Conservation (phyloP, 148 eudicot genomes). For the Suaeda aralocaspica region DNA sequence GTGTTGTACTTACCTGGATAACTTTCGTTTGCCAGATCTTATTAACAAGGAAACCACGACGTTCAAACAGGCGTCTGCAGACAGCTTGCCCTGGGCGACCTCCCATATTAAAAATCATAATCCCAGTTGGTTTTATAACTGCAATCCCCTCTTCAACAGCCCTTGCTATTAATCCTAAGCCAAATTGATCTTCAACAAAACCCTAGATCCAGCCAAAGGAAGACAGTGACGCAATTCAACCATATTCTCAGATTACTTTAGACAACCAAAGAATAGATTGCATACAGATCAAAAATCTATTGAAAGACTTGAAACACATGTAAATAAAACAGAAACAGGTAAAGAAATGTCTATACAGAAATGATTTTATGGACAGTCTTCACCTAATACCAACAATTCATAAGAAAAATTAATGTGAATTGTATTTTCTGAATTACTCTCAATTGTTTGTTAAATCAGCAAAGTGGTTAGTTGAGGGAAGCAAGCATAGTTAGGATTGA, state of each 20-base stretch:
- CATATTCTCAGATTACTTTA: background rate
- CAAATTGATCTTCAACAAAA: constrained; percentile 98
- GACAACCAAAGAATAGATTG: background rate
- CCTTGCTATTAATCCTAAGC: constrained; percentile 89
- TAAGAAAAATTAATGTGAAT: background rate
- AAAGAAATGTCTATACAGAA: background rate
- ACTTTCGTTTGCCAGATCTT: constrained; percentile 98
- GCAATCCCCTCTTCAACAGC: constrained; percentile 97
- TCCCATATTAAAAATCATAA: constrained; percentile 98
- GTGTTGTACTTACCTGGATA: constrained; percentile 55
- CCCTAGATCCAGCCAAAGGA: constrained; percentile 43
- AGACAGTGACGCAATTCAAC: background rate
- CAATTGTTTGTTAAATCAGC: background rate
- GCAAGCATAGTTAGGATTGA: background rate
- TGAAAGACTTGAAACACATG: background rate
- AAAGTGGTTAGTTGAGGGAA: background rate
- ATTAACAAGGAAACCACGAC: constrained; percentile 85
- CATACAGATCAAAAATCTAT: background rate
- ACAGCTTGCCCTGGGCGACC: constrained; percentile 99
- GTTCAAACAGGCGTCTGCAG: constrained; percentile 91
- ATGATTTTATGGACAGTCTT: background rate
- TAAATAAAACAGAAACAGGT: background rate
- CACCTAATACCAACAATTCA: background rate
- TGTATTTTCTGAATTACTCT: background rate
- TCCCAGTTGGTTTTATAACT: constrained; percentile 88